phyloP scores from a whole-genome alignment of 2,329 filamentous ascomycete genomes.

The Calycina herbarum region DNA sequence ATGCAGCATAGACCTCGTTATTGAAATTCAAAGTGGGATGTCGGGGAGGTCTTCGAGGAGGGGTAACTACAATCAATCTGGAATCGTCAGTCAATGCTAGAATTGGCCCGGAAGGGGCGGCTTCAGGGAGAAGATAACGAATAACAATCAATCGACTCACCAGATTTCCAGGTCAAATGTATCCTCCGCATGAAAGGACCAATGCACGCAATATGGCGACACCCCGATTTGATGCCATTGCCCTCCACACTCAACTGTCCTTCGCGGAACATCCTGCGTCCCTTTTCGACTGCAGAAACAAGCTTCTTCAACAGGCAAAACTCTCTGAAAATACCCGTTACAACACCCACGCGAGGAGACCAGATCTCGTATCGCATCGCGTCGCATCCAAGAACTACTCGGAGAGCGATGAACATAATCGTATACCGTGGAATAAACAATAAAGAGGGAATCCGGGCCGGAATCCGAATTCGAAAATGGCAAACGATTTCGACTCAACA shows the following conservation, averaged over 20 bases:
- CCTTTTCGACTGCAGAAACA: background rate
- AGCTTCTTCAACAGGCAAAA: conserved; percentile 16
- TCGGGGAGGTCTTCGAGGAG: background rate
- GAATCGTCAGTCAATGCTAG: background rate
- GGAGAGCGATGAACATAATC: background rate
- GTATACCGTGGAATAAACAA: background rate
- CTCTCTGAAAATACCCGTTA: conserved; percentile 15
- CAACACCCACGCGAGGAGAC: conserved; percentile 18
- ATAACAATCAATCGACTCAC: background rate
- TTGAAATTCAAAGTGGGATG: conserved; percentile 2
- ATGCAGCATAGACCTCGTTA: background rate
- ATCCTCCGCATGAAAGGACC: conserved; percentile 4
- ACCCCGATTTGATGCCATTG: background rate
- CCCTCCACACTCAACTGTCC: background rate
- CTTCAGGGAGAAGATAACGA: background rate
- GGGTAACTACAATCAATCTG: conserved; percentile 1
- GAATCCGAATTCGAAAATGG: background rate
- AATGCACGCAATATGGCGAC: background rate
- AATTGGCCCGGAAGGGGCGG: background rate
- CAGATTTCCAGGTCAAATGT: background rate
- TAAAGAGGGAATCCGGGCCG: conserved; percentile 3
- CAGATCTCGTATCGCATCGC: background rate
- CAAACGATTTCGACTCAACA: background rate
- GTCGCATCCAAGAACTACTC: background rate
- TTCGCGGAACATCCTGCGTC: conserved; percentile 3